Conservation (phyloP, 2,329 filamentous ascomycete genomes). For the Venturiaceae sp. region DNA sequence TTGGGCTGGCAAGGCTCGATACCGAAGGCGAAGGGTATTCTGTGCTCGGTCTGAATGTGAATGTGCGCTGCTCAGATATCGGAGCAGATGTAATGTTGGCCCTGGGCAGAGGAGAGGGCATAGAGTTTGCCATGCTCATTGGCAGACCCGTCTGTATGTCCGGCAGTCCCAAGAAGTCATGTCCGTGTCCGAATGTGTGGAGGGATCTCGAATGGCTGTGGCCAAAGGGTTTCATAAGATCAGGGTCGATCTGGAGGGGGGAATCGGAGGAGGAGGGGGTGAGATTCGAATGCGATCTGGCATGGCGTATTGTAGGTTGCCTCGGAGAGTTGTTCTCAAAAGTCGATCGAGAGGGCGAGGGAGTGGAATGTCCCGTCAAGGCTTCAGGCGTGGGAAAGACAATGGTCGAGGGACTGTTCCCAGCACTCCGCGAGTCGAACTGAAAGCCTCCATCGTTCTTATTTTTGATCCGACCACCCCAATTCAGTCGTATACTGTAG, state of each 20-base stretch:
- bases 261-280: slow-evolving; percentile 14
- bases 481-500: slow-evolving; percentile 72
- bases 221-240: slow-evolving; percentile 12
- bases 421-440: background rate
- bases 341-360: slow-evolving; percentile 11
- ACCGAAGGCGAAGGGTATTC: slow-evolving; percentile 3
- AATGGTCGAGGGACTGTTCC: slow-evolving; percentile 9
- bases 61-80: background rate
- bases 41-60: background rate
- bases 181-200: background rate
- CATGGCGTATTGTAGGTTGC: slow-evolving; percentile 12
- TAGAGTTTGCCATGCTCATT: background rate
- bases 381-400: slow-evolving; percentile 8
- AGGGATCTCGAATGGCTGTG: slow-evolving; percentile 4
- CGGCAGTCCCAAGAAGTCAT: background rate
- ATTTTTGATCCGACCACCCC: slow-evolving; percentile 62
- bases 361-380: slow-evolving; percentile 8
- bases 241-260: slow-evolving; percentile 18
- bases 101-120: background rate
- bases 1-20: background rate
- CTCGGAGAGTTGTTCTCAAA: slow-evolving; percentile 4
- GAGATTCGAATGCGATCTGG: slow-evolving; percentile 16
- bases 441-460: slow-evolving; percentile 24
- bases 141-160: background rate
- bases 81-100: slow-evolving; percentile 3